A percentile compares a stretch with the other conserved stretches of the same genome.
Evolutionary conservation across 768 basidiomycete species (phyloP).

Genomic region (Mycena epipterygia): DNA sequence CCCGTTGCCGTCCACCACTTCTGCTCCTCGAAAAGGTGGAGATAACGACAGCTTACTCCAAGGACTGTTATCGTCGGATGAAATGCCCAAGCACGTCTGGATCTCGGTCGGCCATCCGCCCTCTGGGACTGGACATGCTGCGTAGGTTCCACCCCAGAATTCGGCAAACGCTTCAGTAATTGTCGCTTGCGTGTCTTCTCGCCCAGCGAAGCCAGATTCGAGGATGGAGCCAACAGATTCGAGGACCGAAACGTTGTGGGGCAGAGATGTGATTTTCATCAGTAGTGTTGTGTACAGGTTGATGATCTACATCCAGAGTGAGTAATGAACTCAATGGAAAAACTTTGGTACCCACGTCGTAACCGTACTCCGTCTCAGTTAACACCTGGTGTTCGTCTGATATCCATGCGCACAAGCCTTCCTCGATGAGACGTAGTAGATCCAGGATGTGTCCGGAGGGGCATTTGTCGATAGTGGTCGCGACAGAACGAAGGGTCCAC

Average conservation of each 20-base stretch:
- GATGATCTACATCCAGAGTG: conserved; percentile 61
- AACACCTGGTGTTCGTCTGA: conserved; percentile 69
- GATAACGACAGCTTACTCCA: conserved; percentile 24
- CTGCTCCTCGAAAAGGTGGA: conserved; percentile 29
- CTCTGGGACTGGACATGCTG: conserved; percentile 53
- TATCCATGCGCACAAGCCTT: conserved; percentile 73
- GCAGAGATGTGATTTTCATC: conserved; percentile 63
- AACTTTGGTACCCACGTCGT: conserved; percentile 62
- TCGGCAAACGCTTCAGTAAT: conserved; percentile 67
- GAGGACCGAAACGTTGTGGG: conserved; percentile 55
- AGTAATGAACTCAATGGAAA: not conserved
- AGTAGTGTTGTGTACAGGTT: conserved; percentile 74
- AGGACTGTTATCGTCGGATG: conserved; percentile 26
- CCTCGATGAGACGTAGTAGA: conserved; percentile 65
- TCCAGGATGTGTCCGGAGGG: conserved; percentile 60
- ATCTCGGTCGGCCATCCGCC: conserved; percentile 70
- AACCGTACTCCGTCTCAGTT: conserved; percentile 65
- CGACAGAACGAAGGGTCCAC: conserved; percentile 75
- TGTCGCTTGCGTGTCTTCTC: conserved; percentile 58
- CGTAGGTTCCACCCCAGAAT: conserved; percentile 72
- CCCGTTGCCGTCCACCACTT: conserved; percentile 2
- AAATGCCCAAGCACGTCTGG: conserved; percentile 41
- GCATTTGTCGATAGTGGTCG: conserved; percentile 66
- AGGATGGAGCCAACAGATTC: conserved; percentile 64
- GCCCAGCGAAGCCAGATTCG: conserved; percentile 69